A percentile compares a stretch with the other conserved stretches of the same genome.
phyloP scores from a whole-genome alignment of 139 green algal genomes.

The Haematococcus lacustris region DNA sequence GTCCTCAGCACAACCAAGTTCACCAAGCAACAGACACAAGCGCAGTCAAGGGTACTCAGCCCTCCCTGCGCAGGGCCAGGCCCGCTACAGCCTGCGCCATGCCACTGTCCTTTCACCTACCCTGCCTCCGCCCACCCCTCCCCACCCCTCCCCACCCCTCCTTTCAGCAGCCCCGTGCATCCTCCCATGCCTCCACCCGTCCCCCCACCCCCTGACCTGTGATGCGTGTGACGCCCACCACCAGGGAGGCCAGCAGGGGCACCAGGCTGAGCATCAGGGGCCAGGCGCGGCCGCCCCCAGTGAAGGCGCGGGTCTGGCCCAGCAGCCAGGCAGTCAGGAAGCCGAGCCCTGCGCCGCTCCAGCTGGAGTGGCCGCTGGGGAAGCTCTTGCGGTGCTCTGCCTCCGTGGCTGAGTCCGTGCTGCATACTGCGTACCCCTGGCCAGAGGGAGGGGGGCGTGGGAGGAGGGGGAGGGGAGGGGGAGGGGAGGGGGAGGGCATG shows the following conservation, averaged over 20 bases:
- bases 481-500: too few species aligned
- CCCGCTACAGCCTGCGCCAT: too few species aligned
- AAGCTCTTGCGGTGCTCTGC: constrained; percentile 57
- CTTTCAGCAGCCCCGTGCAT: too few species aligned
- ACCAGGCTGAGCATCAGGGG: constrained; percentile 27
- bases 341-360: constrained; percentile 47
- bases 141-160: too few species aligned
- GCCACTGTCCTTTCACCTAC: too few species aligned
- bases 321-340: constrained; percentile 50
- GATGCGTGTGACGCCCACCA: constrained; percentile 35
- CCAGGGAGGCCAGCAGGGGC: constrained; percentile 30
- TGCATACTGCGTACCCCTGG: constrained; percentile 30
- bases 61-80: too few species aligned
- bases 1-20: too few species aligned
- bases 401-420: constrained; percentile 13
- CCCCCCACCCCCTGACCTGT: background rate
- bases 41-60: too few species aligned
- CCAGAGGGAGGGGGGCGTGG: background rate
- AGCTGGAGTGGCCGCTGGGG: constrained; percentile 55
- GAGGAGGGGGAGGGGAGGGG: too few species aligned
- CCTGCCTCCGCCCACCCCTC: too few species aligned
- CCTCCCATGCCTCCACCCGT: too few species aligned
- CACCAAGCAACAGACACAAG: too few species aligned
- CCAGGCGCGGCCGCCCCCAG: constrained; percentile 18
- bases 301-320: constrained; percentile 42